Evolutionary conservation across 208 protist genomes (phyloP), one percentile per base, ranked within the genome.

Genomic region (Phytomonas serpens): DNA sequence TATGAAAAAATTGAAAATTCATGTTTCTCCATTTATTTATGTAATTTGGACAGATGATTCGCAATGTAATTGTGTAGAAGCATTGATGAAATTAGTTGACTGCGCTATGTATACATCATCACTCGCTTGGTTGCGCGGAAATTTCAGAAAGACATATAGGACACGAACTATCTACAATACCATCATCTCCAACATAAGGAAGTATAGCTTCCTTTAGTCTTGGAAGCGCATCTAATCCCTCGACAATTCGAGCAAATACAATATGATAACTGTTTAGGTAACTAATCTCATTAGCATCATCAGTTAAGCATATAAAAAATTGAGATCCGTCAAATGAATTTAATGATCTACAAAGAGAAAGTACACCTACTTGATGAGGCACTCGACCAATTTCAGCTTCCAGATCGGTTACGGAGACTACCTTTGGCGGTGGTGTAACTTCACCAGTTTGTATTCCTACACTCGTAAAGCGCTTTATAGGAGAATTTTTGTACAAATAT

Each of bases 271-370:
- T 81, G 68, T 90, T 84, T 32, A 95, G 63, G 70, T 89, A 83
- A n/a, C 86, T 85, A 40, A 91, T 61, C 67, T 93, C 88, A 0
- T 47, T 67, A 19, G 72, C 51, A 71, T 93, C 83, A 52, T 75
- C 77, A 2, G 88, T 93, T 38, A 95, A 67, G 73, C 87, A 93
- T 37, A 95, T 82, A 72, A 95, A 93, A 79, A 95, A 93, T 61
- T 86, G 77, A 1, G 82, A 87, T 4, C 81, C 81, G 64, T 95
- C 90, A 74, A 90, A 87, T 23, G 51, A 57, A 40, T 31, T 72
- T 10, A 78, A 76, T 34, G 78, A 85, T 11, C 88, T 76, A 76
- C 90, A 93, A 27, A 93, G 65, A 2, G 88, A 93, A 64, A 93
- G 32, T 34, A 87, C 76, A 16, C 88, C 88, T 23, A 84, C 47